phyloP scores from a whole-genome alignment of 1,284 basidiomycete species.

The Marasmius oreades region DNA sequence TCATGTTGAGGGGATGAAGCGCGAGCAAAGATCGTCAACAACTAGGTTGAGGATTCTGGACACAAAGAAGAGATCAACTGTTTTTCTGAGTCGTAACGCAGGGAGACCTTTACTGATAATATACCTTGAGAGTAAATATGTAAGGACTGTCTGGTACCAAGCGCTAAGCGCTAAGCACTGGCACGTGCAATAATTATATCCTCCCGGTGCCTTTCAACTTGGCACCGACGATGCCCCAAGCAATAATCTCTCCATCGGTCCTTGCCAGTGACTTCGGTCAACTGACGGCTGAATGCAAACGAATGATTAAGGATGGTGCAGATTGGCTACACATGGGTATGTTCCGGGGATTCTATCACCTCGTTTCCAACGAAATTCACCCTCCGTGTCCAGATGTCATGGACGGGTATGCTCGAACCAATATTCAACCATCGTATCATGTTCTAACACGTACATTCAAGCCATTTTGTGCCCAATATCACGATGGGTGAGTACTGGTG shows the following conservation, averaged over 20 bases:
- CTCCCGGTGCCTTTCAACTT: too few relatives aligned
- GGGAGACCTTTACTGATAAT: too few relatives aligned
- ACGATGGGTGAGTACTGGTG: constrained; percentile 71
- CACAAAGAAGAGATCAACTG: too few relatives aligned
- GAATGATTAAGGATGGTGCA: constrained; percentile 89
- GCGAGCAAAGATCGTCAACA: too few relatives aligned
- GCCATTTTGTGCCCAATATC: constrained; percentile 98
- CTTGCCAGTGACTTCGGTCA: constrained; percentile 95
- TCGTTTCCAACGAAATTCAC: constrained; percentile 6
- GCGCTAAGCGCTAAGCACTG: too few relatives aligned
- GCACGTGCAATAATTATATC: too few relatives aligned
- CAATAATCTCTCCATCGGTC: constrained; percentile 89
- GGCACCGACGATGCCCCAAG: constrained; percentile 66
- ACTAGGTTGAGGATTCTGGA: too few relatives aligned
- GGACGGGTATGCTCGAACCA: constrained; percentile 71
- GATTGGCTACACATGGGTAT: constrained; percentile 97
- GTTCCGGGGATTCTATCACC: constrained; percentile 21
- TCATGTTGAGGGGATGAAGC: too few relatives aligned
- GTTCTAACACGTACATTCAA: constrained; percentile 29
- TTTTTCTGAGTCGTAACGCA: too few relatives aligned
- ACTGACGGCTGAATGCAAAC: constrained; percentile 86
- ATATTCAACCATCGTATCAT: constrained; percentile 5
- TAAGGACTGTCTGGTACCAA: too few relatives aligned
- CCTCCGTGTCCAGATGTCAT: constrained; percentile 73
- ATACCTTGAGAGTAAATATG: too few relatives aligned